Base-by-base conservation (phyloP, 345 rosid genomes). In the Rubroshorea leprosula region DNA sequence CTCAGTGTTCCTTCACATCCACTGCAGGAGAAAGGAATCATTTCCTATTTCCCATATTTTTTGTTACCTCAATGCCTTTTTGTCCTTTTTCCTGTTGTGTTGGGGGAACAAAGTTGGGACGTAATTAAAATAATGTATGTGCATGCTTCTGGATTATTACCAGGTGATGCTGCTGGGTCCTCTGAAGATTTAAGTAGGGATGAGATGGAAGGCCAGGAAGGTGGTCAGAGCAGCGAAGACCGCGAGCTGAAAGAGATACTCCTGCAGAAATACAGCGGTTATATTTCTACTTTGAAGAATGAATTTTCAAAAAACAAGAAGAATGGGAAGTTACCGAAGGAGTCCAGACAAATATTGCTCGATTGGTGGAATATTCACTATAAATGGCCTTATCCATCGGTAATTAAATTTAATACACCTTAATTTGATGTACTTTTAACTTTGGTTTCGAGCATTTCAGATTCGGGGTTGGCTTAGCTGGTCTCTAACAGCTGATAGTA, bases 341-440 rank as follows among this genome's bases (percentile, higher is more conserved):
- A 82, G 61, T 87, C 95, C 14, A 76, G 90, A 71, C 88, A 81
- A 73, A 75, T 79, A 2, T 70, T 86, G 23, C 84, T 83, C 3
- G 74, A 76, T 24, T 86, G 95, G 95, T 86, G 95, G 95, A 73
- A 73, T 63, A 50, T 73, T 39, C 95, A 86, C 67, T 76, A 83
- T 65, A 80, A 73, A 61, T 86, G 95, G 95, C 95, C 95, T 14
- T 86, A 86, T 62, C 95, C 95, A 2, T 80, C 95, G 64, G 95
- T 84, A 71, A 68, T 59, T 20, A 14, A 7, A 10, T 3, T 16
- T 2, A 39, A 8, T 14, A 27, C 8, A 3, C 8, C 18, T 5
- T 5, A 55, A 14, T 35, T 5, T 11, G 8, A 27, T 27, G n/a
- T n/a, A n/a, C n/a, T n/a, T n/a, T n/a, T n/a, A n/a, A n/a, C n/a